Evolutionary conservation across 2,329 filamentous ascomycete species (phyloP).

Genomic region (Pezicula carpinea): DNA sequence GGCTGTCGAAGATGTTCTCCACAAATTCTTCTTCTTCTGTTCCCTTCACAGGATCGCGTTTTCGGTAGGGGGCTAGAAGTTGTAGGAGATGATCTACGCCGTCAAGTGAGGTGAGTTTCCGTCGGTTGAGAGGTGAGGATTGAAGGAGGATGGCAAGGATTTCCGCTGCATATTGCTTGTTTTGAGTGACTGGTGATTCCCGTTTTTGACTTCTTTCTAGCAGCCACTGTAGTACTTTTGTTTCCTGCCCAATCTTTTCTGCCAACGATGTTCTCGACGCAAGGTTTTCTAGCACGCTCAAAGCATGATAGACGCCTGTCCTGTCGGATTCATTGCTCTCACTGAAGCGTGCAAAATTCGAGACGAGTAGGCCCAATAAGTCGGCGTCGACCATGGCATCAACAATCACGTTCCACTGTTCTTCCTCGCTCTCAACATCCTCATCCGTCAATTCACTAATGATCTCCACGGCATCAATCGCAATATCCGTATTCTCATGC

Average conservation of each 20-base stretch:
- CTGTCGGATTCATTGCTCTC: conserved; percentile 73
- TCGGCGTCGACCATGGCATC: conserved; percentile 64
- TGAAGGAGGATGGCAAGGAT: conserved; percentile 86
- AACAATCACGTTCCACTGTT: conserved; percentile 76
- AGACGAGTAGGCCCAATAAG: conserved; percentile 67
- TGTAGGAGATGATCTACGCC: conserved; percentile 78
- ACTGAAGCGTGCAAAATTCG: conserved; percentile 75
- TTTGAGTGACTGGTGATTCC: conserved; percentile 71
- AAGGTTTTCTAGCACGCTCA: conserved; percentile 81
- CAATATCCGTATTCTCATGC: conserved; percentile 96
- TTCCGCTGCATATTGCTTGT: conserved; percentile 93
- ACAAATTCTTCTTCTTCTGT: conserved; percentile 91
- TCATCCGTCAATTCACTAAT: conserved; percentile 90
- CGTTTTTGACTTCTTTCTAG: conserved; percentile 65
- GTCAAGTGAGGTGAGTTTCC: conserved; percentile 58
- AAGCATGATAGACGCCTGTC: conserved; percentile 79
- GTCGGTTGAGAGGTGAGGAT: conserved; percentile 61
- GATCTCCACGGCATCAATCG: conserved; percentile 85
- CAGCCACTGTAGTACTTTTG: conserved; percentile 70
- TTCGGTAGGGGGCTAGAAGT: conserved; percentile 78
- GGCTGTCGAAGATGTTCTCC: conserved; percentile 84
- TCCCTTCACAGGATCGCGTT: conserved; percentile 78
- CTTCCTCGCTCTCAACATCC: conserved; percentile 75
- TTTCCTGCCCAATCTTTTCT: conserved; percentile 67
- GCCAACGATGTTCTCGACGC: conserved; percentile 66